Evolutionary conservation across 345 rosid genomes (phyloP).

Genomic region (Xanthoceras sorbifolium): DNA sequence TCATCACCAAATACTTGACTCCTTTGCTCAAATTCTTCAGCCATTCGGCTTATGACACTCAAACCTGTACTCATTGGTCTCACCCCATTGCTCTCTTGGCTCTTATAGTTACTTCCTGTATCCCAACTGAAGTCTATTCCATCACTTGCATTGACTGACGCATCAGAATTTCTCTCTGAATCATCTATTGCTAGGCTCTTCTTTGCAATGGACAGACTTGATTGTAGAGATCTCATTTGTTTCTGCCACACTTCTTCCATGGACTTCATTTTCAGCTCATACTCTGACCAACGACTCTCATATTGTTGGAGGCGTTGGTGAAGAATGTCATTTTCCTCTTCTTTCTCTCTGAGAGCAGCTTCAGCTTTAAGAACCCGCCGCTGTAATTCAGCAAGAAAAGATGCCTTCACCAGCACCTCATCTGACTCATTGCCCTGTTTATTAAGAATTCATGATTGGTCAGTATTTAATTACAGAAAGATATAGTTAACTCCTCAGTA

Average conservation of each 20-base stretch:
- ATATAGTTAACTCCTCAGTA: neutral
- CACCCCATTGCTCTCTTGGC: constrained; percentile 66
- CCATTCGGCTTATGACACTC: constrained; percentile 81
- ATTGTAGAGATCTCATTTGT: constrained; percentile 95
- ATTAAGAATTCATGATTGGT: constrained; percentile 15
- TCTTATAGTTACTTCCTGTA: constrained; percentile 54
- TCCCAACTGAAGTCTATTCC: constrained; percentile 68
- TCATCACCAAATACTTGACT: constrained; percentile 95
- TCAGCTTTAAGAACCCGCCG: constrained; percentile 91
- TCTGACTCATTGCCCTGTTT: constrained; percentile 68
- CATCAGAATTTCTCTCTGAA: constrained; percentile 86
- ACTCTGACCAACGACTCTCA: constrained; percentile 95
- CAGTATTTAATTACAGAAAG: constrained; percentile 11
- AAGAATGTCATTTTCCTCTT: constrained; percentile 94
- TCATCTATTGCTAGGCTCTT: constrained; percentile 88
- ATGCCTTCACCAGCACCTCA: constrained; percentile 85
- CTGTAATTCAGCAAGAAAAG: constrained; percentile 87
- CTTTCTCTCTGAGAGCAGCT: constrained; percentile 84
- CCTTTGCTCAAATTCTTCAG: constrained; percentile 97
- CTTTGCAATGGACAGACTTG: constrained; percentile 96
- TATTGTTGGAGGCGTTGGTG: constrained; percentile 94
- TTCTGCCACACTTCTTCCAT: constrained; percentile 99
- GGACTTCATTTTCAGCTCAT: constrained; percentile 94
- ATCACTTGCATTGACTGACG: constrained; percentile 80
- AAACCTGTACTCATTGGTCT: constrained; percentile 87